Conservation (phyloP, 2,329 filamentous ascomycete genomes). For the Fusarium globosum region DNA sequence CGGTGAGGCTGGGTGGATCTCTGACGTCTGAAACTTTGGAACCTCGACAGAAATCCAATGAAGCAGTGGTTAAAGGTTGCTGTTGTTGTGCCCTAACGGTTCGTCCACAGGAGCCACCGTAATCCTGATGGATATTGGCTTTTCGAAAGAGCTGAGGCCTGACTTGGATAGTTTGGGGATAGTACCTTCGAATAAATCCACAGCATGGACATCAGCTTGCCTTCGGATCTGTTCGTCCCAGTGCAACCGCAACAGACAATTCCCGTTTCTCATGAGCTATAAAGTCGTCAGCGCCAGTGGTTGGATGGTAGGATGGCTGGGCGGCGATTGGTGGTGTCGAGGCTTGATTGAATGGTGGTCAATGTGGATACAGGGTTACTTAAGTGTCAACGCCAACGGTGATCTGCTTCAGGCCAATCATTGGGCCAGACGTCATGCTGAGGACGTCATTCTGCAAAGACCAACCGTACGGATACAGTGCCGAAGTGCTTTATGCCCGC, state of each 20-base stretch:
- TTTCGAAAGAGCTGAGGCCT: not conserved
- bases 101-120: constrained; percentile 40
- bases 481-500: constrained; percentile 20
- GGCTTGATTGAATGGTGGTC: constrained; percentile 32
- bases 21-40: constrained; percentile 40
- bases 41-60: constrained; percentile 40
- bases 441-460: constrained; percentile 41
- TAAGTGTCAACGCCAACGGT: constrained; percentile 39
- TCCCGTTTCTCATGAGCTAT: constrained; percentile 16
- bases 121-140: not conserved
- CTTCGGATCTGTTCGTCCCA: constrained; percentile 22
- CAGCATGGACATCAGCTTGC: constrained; percentile 9
- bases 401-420: constrained; percentile 34
- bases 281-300: constrained; percentile 30
- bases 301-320: constrained; percentile 32
- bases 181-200: not conserved
- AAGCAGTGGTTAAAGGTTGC: constrained; percentile 35
- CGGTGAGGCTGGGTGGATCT: constrained; percentile 44
- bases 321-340: constrained; percentile 38
- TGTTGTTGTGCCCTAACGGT: constrained; percentile 47
- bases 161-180: not conserved
- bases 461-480: constrained; percentile 16
- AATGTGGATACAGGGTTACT: constrained; percentile 40
- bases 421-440: constrained; percentile 38
- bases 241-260: constrained; percentile 25